These are phyloP conservation scores for Vickermania spadyakhi DNA, from an alignment of 208 protist genomes.

Conservation along the genomic window DNA sequence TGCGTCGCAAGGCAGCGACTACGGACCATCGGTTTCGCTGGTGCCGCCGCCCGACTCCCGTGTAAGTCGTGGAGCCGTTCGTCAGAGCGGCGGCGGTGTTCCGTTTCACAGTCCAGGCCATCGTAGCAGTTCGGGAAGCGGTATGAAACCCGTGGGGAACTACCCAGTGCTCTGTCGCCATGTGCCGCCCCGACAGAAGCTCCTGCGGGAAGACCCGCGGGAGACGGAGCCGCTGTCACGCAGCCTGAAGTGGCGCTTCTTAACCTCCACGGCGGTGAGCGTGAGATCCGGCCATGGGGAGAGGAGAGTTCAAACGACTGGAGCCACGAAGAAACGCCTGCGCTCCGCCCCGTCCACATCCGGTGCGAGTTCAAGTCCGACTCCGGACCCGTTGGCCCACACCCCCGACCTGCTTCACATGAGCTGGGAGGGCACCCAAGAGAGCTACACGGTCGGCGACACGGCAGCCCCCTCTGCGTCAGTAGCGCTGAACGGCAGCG, in stretches of 20 bases:
- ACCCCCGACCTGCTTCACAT: neutral
- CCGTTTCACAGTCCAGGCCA: too few relatives aligned
- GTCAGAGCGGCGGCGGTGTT: too few relatives aligned
- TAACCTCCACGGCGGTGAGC: neutral
- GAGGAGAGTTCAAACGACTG: neutral
- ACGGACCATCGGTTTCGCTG: too few relatives aligned
- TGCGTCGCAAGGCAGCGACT: too few relatives aligned
- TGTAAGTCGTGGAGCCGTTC: too few relatives aligned
- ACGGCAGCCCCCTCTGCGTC: neutral
- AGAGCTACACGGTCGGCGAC: neutral
- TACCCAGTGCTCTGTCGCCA: too few relatives aligned
- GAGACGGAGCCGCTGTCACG: neutral
- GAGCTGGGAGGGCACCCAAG: neutral
- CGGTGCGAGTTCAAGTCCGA: neutral
- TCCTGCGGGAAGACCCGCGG: neutral
- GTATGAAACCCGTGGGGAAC: too few relatives aligned
- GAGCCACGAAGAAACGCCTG: neutral
- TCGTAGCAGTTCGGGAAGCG: too few relatives aligned
- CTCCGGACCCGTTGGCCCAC: neutral
- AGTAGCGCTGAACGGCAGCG: too few relatives aligned
- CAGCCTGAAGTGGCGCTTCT: neutral
- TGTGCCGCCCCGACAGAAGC: too few relatives aligned
- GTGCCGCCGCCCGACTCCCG: too few relatives aligned
- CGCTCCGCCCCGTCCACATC: too few relatives aligned
- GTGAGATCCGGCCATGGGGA: neutral